These are phyloP conservation scores for Apiospora malaysiana DNA, from an alignment of 2,329 filamentous ascomycete genomes.

Conservation along the genomic window DNA sequence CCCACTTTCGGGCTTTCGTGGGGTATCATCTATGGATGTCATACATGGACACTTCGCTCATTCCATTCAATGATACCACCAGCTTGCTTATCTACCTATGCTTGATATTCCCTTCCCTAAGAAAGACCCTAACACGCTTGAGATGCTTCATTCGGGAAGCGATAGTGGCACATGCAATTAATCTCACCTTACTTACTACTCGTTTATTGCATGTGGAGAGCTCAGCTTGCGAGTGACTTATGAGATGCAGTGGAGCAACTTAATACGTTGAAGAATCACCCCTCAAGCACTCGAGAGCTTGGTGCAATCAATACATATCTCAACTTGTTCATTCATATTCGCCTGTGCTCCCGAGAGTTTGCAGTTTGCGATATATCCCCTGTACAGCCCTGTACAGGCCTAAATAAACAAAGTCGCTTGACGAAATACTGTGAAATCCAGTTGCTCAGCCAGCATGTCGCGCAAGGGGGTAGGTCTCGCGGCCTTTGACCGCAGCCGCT, in stretches of 20 bases:
- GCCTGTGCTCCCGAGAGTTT: background rate
- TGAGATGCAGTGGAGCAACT: background rate
- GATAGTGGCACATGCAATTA: background rate
- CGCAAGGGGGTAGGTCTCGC: slow-evolving; percentile 88
- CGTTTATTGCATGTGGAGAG: background rate
- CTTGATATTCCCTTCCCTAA: background rate
- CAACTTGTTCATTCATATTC: background rate
- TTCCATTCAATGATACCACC: slow-evolving; percentile 14
- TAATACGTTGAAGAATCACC: background rate
- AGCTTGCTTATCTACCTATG: background rate
- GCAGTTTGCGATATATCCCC: background rate
- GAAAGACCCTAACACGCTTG: background rate
- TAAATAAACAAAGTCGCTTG: background rate
- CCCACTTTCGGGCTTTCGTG: slow-evolving; percentile 10
- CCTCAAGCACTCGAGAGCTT: background rate
- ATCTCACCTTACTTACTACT: too few relatives aligned
- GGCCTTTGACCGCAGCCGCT: slow-evolving; percentile 83
- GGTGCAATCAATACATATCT: background rate
- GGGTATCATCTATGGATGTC: background rate
- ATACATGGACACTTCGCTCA: background rate
- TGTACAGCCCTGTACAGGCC: background rate
- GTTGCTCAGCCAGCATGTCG: slow-evolving; percentile 53
- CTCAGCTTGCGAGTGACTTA: background rate
- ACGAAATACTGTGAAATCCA: background rate
- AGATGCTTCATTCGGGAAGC: background rate